Base-by-base conservation (phyloP, 148 eudicot genomes). In the Rhododendron williamsianum region DNA sequence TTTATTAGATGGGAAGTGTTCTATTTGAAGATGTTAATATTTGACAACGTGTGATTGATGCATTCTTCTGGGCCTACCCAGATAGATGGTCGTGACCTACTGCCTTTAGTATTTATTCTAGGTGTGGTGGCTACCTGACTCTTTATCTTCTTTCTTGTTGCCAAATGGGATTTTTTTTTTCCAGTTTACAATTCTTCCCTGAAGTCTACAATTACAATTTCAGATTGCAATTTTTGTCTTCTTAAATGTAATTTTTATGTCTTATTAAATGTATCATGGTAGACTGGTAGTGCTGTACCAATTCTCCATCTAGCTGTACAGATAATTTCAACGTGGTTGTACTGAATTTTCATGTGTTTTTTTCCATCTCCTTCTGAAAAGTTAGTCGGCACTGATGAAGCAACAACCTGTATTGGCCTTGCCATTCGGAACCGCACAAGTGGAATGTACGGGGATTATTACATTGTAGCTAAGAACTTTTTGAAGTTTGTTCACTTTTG, bases 401-500 rank as follows among this genome's bases (percentile, higher is more conserved):
- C 98, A 85, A 97, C 99, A 63, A 97, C 99, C 46, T 97, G 99
- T 89, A 95, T 97, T 87, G 98, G 98, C 84, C 60, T 97, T 84
- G 93, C 93, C 85, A 90, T 97, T 82, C 93, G 96, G 79, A 95
- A 95, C 88, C 92, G 94, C 78, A 85, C 85, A 83, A 94, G 82
- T 92, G 96, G 99, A 91, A 89, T 93, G 99, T 97, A 91, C 83
- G 94, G 43, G 48, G 49, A 56, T 46, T 84, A 33, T 51, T 38
- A 18, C 58, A 38, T 63, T 43, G 45, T 35, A 76, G 23, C 25
- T 43, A 30, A 76, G 9, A 65, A 43, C 51, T 11, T 87, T 6
- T 65, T 21, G 4, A 9, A 21, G 10, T 85, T 60, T 18, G 27
- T 43, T 69, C 73, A 10, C 27, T 67, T 67, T 67, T 9, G 35